Evolutionary conservation across 352 stramenopile genomes (phyloP).

Genomic region (Pythium aphanidermatum): DNA sequence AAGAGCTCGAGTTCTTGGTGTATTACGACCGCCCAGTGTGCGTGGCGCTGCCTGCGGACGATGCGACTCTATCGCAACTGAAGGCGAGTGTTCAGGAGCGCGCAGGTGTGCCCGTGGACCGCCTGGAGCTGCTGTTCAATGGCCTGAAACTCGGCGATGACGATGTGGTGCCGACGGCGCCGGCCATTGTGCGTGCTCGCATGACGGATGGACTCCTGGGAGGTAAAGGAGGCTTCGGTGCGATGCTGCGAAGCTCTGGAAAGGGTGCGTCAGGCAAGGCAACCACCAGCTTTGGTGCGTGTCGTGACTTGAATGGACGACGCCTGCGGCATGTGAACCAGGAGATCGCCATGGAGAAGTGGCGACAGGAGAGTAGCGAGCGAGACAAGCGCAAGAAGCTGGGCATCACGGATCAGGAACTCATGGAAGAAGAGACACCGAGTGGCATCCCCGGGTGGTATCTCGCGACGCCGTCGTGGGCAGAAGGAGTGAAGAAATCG

Average conservation of each 20-base stretch:
- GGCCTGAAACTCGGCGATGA: constrained; percentile 40
- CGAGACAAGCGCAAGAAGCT: constrained; percentile 42
- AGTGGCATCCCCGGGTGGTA: constrained; percentile 84
- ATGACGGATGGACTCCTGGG: constrained; percentile 58
- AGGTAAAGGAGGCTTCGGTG: constrained; percentile 81
- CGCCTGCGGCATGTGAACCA: constrained; percentile 84
- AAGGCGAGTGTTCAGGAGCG: constrained; percentile 34
- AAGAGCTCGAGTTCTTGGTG: constrained; percentile 70
- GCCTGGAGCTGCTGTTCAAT: constrained; percentile 61
- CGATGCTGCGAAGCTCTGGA: constrained; percentile 76
- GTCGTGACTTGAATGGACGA: constrained; percentile 70
- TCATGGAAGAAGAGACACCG: constrained; percentile 74
- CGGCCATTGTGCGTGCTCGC: constrained; percentile 53
- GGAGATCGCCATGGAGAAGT: constrained; percentile 81
- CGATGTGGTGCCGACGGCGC: constrained; percentile 36
- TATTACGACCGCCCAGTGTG: constrained; percentile 75
- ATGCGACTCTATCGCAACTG: constrained; percentile 35
- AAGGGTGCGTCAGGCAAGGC: constrained; percentile 65
- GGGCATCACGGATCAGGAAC: constrained; percentile 50
- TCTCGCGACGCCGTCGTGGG: constrained; percentile 75
- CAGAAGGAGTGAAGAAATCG: constrained; percentile 74
- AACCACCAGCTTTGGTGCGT: constrained; percentile 76
- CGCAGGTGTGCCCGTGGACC: constrained; percentile 33
- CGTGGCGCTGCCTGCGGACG: constrained; percentile 40
- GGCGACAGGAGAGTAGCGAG: constrained; percentile 46